Conservation (phyloP, 768 basidiomycete species). For the Tubosaeta brunneosetosa region DNA sequence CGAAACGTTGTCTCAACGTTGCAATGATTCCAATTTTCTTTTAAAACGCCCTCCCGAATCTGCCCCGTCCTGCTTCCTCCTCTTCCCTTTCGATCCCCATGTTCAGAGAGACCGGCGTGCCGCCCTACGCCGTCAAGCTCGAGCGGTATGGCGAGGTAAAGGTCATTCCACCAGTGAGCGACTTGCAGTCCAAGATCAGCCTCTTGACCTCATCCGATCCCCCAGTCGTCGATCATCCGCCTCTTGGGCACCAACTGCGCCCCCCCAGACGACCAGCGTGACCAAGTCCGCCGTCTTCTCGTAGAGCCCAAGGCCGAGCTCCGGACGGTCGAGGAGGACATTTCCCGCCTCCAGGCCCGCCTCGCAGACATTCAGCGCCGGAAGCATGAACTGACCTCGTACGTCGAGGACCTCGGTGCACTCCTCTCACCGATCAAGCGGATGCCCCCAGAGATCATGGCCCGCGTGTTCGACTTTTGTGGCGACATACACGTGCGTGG, state of each 20-base stretch:
- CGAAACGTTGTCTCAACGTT: conserved; percentile 32
- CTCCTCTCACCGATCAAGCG: conserved; percentile 30
- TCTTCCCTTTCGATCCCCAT: conserved; percentile 4
- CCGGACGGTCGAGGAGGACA: conserved; percentile 22
- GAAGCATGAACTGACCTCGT: conserved; percentile 24
- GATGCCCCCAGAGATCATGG: conserved; percentile 32
- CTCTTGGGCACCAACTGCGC: conserved; percentile 24
- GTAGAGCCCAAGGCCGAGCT: conserved; percentile 26
- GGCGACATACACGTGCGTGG: conserved; percentile 25
- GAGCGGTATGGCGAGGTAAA: conserved; percentile 28
- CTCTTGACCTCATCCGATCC: neutral
- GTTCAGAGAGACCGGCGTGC: conserved; percentile 22
- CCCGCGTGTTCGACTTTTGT: conserved; percentile 31
- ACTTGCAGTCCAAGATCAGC: neutral
- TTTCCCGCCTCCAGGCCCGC: conserved; percentile 25
- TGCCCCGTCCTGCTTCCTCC: neutral
- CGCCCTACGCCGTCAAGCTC: conserved; percentile 23
- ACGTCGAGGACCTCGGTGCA: conserved; percentile 31
- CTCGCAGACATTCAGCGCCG: conserved; percentile 27
- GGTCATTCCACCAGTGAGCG: conserved; percentile 26
- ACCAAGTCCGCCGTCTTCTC: conserved; percentile 23
- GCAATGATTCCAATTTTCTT: conserved; percentile 7
- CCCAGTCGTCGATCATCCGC: conserved; percentile 30
- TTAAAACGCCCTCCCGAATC: conserved; percentile 9
- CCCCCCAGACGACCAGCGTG: conserved; percentile 26